Evolutionary conservation across 2,329 filamentous ascomycete genomes (phyloP), one percentile per base, ranked within the genome.

Genomic region (Graphilbum sp.): DNA sequence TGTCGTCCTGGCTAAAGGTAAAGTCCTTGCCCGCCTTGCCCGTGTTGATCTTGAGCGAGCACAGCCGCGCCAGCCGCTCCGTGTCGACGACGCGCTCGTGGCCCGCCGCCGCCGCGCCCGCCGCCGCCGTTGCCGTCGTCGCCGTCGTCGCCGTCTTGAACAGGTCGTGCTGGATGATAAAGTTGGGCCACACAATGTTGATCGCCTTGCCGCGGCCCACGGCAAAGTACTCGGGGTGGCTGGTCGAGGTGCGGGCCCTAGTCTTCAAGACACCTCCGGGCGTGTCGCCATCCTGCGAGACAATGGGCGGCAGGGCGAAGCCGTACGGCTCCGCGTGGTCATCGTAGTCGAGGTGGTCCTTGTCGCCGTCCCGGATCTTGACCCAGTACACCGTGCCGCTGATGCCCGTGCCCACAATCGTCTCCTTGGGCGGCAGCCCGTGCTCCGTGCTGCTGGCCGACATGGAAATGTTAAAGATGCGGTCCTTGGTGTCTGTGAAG

Each of bases 21-120:
- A 98, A 98, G 56, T 98, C 90, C 59, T 98, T 98, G 45, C 87
- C 90, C 47, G 90, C 88, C 64, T 98, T 98, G 49, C 88, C 90
- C 44, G 87, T 96, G 49, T 88, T 85, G 58, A 98, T 94, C 60
- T 87, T 92, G 46, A 96, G 65, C 35, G 82, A 82, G 52, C 83
- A 87, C 53, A 95, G 80, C 52, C 79, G 78, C 47, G 90, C 73
- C 45, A 93, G 85, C 52, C 76, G 81, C 54, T 94, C 86, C 0
- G 83, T 90, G 53, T 95, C 82, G 43, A 94, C 85, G 38, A 76
- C 63, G 32, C 73, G 72, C 48, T 77, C 73, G 46, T 74, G 69
- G 21, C 69, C 72, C 36, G 69, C 60, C 56, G n/a, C n/a, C n/a
- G n/a, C n/a, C n/a, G n/a, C n/a, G n/a, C n/a, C n/a, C n/a, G n/a